Base-by-base conservation (phyloP, 495 filamentous ascomycete species). In the Penicillium lividum region DNA sequence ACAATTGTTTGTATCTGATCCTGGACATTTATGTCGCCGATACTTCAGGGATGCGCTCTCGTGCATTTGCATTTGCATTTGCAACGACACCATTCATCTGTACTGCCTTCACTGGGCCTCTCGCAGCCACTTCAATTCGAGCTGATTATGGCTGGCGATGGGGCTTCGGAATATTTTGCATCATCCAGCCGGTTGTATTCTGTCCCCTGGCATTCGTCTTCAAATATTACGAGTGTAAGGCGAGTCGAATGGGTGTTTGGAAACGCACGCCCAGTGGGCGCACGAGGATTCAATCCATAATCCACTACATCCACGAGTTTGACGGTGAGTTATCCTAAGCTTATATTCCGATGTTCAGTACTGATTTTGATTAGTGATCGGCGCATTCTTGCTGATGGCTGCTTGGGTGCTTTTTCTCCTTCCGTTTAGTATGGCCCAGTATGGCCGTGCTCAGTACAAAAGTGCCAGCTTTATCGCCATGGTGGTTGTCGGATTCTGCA, bases 321-420 rank as follows among this genome's bases (percentile, higher is more conserved):
- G 87, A 90, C 60, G 63, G 80, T 80, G 68, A 68, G 70, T 70
- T 0, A 15, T 7, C 25, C 29, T 42, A 10, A 0, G 28, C 29
- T n/a, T 13, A 1, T 42, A 13, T 38, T 18, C 29, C 1, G 25
- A 4, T 28, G 15, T 54, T 22, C n/a, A 13, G 52, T 36, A 55
- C 51, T 57, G 43, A 59, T 3, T 13, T 40, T 27, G 16, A 30
- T 30, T 28, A 81, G 77, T 79, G 5, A 51, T 84, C n/a, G 87
- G 88, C 16, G 72, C 84, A 5, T 59, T 88, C 16, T 67, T 91
- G 5, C 68, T 89, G 4, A 78, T 77, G 51, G 73, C 67, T 10
- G 86, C 84, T n/a, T 74, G 89, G 58, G 74, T 82, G 1, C 68
- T 89, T 28, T 81, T 91, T 60, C 79, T 90, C 6, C 74, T 89